phyloP scores from a whole-genome alignment of 106 monocot genomes.

The Apostasia shenzhenica region DNA sequence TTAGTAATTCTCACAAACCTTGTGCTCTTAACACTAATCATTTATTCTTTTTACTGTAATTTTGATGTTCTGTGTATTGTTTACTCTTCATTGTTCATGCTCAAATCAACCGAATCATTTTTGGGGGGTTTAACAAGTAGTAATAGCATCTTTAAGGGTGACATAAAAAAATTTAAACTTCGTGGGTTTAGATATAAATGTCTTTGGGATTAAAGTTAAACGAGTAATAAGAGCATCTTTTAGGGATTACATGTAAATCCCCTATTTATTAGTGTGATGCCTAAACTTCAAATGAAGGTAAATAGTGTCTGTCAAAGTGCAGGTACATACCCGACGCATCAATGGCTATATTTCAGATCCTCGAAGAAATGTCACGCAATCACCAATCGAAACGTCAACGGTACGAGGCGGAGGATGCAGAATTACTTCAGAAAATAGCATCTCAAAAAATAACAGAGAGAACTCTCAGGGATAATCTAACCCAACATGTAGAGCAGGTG shows the following conservation, averaged over 20 bases:
- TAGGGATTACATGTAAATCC: not conserved
- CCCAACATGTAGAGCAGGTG: slow-evolving; percentile 72
- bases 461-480: slow-evolving; percentile 47
- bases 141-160: too few relatives aligned
- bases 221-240: not conserved
- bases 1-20: too few relatives aligned
- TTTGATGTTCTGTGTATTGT: too few relatives aligned
- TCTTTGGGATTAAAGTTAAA: too few relatives aligned
- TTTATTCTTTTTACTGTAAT: too few relatives aligned
- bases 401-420: slow-evolving; percentile 39
- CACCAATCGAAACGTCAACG: slow-evolving; percentile 30
- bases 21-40: too few relatives aligned
- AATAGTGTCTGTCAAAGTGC: not conserved
- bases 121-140: too few relatives aligned
- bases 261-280: not conserved
- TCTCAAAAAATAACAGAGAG: slow-evolving; percentile 52
- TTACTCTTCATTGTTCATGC: too few relatives aligned
- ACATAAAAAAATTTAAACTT: too few relatives aligned
- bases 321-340: slow-evolving; percentile 78
- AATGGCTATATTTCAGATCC: slow-evolving; percentile 46
- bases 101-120: too few relatives aligned
- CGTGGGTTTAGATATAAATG: too few relatives aligned
- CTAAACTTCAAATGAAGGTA: too few relatives aligned
- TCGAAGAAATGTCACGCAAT: slow-evolving; percentile 36
- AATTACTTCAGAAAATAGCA: slow-evolving; percentile 45